These are phyloP conservation scores for Pythium phragmiticola DNA, from an alignment of 352 stramenopile genomes.

Conservation along the genomic window DNA sequence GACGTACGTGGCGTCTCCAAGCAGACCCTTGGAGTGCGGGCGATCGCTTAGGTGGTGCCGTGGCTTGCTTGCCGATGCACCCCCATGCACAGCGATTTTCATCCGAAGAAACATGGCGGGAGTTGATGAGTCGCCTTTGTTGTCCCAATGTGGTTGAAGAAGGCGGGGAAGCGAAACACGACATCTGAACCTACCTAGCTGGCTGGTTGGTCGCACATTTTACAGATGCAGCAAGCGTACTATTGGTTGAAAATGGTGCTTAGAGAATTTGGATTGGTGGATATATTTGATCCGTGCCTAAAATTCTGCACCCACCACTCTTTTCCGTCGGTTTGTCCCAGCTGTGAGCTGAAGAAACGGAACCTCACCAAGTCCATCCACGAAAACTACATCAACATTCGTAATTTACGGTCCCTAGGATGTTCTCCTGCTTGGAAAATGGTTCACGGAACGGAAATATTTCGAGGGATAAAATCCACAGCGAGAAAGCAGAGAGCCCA, in stretches of 20 bases:
- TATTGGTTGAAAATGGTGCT: not conserved
- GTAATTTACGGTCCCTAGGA: not conserved
- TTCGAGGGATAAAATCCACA: not conserved
- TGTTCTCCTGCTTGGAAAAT: not conserved
- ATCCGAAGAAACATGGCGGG: not conserved
- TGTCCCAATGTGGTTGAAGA: not conserved
- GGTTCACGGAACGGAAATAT: not conserved
- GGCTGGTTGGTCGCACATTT: not conserved
- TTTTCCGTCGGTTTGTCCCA: slow-evolving; percentile 4
- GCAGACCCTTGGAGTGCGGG: not conserved
- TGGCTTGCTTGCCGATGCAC: not conserved
- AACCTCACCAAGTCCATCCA: not conserved
- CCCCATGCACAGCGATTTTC: not conserved
- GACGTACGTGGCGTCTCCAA: not conserved
- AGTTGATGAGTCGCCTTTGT: not conserved
- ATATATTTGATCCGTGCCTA: not conserved
- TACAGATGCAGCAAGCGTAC: not conserved
- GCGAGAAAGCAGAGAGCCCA: slow-evolving; percentile 13
- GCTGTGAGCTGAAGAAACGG: slow-evolving; percentile 3
- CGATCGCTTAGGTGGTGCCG: not conserved
- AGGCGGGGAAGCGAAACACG: not conserved
- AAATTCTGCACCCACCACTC: slow-evolving; percentile 1
- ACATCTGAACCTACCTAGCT: not conserved
- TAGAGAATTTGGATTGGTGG: not conserved
- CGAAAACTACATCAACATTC: not conserved